Percentiles rank a stretch among this genome's conserved stretches.
phyloP scores from a whole-genome alignment of 495 filamentous ascomycete species.

The Penicillium bovifimosum region DNA sequence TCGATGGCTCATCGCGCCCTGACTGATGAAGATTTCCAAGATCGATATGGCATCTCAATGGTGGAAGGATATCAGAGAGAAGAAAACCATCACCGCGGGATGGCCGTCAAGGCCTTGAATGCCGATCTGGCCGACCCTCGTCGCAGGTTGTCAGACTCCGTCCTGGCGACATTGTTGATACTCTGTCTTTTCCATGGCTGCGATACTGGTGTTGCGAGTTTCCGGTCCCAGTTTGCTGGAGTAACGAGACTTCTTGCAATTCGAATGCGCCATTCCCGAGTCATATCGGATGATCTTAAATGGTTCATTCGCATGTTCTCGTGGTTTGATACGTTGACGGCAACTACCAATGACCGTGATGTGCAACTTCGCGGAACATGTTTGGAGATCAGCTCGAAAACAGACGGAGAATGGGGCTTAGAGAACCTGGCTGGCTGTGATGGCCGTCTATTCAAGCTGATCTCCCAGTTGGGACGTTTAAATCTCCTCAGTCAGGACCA shows the following conservation, averaged over 20 bases:
- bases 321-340: slow-evolving; percentile 92
- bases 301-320: slow-evolving; percentile 98
- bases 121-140: slow-evolving; percentile 69
- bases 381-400: slow-evolving; percentile 59
- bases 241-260: slow-evolving; percentile 88
- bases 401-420: slow-evolving; percentile 67
- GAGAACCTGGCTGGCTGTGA: slow-evolving; percentile 91
- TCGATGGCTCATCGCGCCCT: slow-evolving; percentile 46
- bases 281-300: slow-evolving; percentile 60
- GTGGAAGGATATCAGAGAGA: slow-evolving; percentile 50
- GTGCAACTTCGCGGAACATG: slow-evolving; percentile 71
- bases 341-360: slow-evolving; percentile 87
- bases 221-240: slow-evolving; percentile 88
- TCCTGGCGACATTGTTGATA: slow-evolving; percentile 79
- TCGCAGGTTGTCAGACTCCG: slow-evolving; percentile 75
- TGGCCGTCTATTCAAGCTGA: slow-evolving; percentile 68
- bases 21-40: slow-evolving; percentile 35
- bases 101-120: slow-evolving; percentile 79
- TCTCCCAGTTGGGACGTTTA: slow-evolving; percentile 72
- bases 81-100: slow-evolving; percentile 73
- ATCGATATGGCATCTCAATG: slow-evolving; percentile 29
- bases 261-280: slow-evolving; percentile 55
- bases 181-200: slow-evolving; percentile 91
- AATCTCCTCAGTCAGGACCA: slow-evolving; percentile 84
- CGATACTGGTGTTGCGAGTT: slow-evolving; percentile 85